phyloP scores from a whole-genome alignment of 202 grass and related monocot genomes.

The Panicum virgatum region DNA sequence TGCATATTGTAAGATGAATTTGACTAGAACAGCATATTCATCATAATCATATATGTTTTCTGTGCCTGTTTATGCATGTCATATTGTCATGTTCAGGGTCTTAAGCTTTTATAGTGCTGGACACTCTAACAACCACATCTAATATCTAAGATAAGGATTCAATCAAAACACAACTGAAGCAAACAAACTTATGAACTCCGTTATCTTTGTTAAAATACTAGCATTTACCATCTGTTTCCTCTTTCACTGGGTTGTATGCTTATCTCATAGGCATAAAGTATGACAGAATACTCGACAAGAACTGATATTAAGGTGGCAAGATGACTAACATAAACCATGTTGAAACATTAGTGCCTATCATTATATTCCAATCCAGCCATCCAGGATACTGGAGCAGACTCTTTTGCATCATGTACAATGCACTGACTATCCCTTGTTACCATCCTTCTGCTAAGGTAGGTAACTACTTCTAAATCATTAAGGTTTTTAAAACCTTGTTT shows the following conservation, averaged over 20 bases:
- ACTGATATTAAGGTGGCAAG: conserved; percentile 2
- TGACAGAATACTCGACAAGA: background rate
- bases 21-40: too few species aligned
- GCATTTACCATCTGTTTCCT: background rate
- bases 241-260: conserved; percentile 4
- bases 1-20: background rate
- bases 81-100: background rate
- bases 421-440: background rate
- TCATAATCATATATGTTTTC: too few species aligned
- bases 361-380: conserved; percentile 22
- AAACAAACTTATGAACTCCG: background rate
- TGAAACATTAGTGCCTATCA: background rate
- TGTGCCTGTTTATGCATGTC: background rate
- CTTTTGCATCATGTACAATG: conserved; percentile 1
- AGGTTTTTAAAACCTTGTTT: conserved; percentile 27
- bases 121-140: background rate
- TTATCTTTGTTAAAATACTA: conserved; percentile 11
- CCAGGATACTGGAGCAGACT: conserved; percentile 11
- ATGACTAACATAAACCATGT: conserved; percentile 7
- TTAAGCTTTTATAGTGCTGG: background rate
- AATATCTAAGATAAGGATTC: background rate
- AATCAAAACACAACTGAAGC: background rate
- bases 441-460: conserved; percentile 24
- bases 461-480: conserved; percentile 13
- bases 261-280: background rate